Conservation (phyloP, 202 grass and related monocot genomes). For the Schoenoplectus tabernaemontani region DNA sequence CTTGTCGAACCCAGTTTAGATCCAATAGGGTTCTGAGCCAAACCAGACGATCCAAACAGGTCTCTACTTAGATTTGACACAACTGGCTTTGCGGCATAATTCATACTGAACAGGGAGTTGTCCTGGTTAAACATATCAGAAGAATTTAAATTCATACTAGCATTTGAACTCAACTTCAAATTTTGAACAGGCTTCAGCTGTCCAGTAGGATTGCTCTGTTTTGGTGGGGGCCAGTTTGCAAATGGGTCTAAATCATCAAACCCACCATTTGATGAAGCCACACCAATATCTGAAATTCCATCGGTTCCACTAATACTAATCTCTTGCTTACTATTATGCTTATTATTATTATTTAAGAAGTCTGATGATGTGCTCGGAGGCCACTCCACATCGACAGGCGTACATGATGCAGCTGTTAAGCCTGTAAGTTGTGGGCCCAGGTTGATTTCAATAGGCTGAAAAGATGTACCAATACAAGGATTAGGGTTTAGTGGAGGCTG, state of each 20-base stretch:
- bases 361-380: slow-evolving; percentile 67
- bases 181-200: slow-evolving; percentile 28
- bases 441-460: slow-evolving; percentile 42
- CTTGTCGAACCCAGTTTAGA: neutral
- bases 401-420: slow-evolving; percentile 36
- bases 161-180: slow-evolving; percentile 32
- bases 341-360: slow-evolving; percentile 25
- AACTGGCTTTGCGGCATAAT: slow-evolving; percentile 28
- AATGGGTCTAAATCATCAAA: slow-evolving; percentile 90
- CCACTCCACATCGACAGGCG: slow-evolving; percentile 89
- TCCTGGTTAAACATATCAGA: slow-evolving; percentile 36
- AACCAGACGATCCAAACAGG: slow-evolving; percentile 11
- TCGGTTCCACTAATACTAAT: slow-evolving; percentile 1
- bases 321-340: slow-evolving; percentile 18
- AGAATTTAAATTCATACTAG: slow-evolving; percentile 37
- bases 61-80: slow-evolving; percentile 18
- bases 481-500: slow-evolving; percentile 29
- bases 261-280: slow-evolving; percentile 22
- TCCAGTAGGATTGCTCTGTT: slow-evolving; percentile 35
- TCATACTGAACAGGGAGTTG: slow-evolving; percentile 34
- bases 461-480: slow-evolving; percentile 25
- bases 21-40: slow-evolving; percentile 22
- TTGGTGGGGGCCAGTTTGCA: slow-evolving; percentile 76
- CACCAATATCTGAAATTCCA: slow-evolving; percentile 34
- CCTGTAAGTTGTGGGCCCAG: slow-evolving; percentile 28